phyloP scores from a whole-genome alignment of 352 stramenopile species.

The Blastocystis sp. region DNA sequence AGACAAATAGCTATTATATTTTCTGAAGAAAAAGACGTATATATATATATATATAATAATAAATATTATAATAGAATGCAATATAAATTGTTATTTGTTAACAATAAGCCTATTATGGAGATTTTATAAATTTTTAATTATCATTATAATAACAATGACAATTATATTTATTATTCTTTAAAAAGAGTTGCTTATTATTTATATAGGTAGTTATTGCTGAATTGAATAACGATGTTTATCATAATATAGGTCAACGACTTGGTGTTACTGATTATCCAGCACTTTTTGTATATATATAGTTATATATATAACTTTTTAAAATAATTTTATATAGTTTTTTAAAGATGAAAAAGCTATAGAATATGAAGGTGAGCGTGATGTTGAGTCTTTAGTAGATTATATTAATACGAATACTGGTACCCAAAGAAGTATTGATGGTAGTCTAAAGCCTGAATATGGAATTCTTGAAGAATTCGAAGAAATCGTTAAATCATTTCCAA shows the following conservation, averaged over 20 bases:
- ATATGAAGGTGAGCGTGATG: conserved; percentile 13
- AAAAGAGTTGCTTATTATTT: too few species aligned
- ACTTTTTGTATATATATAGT: too few species aligned
- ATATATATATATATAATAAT: too few species aligned
- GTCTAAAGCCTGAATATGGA: conserved; percentile 6
- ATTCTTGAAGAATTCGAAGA: conserved; percentile 10
- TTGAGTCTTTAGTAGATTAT: conserved; percentile 27
- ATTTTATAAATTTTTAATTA: too few species aligned
- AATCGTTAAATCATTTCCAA: not conserved
- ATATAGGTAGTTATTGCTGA: conserved; percentile 71
- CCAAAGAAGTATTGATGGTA: not conserved
- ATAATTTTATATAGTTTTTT: conserved; percentile 26
- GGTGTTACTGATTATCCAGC: conserved; percentile 5
- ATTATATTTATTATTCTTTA: too few species aligned
- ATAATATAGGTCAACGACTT: not conserved
- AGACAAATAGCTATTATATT: conserved; percentile 37
- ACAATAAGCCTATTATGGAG: too few species aligned
- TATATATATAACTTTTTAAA: too few species aligned
- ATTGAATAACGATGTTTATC: conserved; percentile 54
- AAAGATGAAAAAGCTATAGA: not conserved
- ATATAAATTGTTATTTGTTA: too few species aligned
- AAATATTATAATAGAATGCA: too few species aligned
- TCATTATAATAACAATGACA: too few species aligned
- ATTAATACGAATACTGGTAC: conserved; percentile 23
- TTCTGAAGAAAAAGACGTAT: conserved; percentile 8